Evolutionary conservation across 495 filamentous ascomycete species (phyloP).

Genomic region (Halenospora varia): DNA sequence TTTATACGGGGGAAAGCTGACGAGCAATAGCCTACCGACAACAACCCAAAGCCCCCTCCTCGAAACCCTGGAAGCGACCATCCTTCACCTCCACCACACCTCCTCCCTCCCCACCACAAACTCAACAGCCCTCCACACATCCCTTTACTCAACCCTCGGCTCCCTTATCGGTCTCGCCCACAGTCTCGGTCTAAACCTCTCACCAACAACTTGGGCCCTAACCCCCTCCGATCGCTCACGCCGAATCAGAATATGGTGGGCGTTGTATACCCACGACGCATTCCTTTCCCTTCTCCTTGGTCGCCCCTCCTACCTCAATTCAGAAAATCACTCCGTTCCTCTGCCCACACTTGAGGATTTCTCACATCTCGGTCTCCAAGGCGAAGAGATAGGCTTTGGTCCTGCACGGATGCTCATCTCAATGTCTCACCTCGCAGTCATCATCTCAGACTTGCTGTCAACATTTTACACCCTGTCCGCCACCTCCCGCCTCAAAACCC

Average conservation of each 20-base stretch:
- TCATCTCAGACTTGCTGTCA: constrained; percentile 57
- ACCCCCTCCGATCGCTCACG: constrained; percentile 51
- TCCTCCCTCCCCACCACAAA: not conserved
- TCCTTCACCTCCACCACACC: constrained; percentile 9
- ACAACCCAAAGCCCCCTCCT: constrained; percentile 8
- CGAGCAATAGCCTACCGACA: constrained; percentile 13
- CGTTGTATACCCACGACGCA: constrained; percentile 57
- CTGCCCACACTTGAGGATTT: constrained; percentile 51
- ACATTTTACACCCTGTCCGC: constrained; percentile 58
- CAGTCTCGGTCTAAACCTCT: constrained; percentile 53
- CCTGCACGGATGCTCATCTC: constrained; percentile 49
- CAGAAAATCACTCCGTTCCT: constrained; percentile 54
- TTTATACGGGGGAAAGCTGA: not conserved
- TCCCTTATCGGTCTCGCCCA: constrained; percentile 47
- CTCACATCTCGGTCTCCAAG: constrained; percentile 33
- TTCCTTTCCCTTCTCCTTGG: constrained; percentile 55
- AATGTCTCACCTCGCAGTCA: constrained; percentile 54
- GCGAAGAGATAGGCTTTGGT: constrained; percentile 40
- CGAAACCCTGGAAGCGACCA: constrained; percentile 13
- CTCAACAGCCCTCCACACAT: not conserved
- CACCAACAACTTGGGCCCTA: constrained; percentile 52
- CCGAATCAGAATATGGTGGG: constrained; percentile 56
- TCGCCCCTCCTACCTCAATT: constrained; percentile 50
- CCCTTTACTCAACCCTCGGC: constrained; percentile 7
- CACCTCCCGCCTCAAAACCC: constrained; percentile 43